Evolutionary conservation across 2,329 filamentous ascomycete genomes (phyloP).

Genomic region (Falciphora oryzae): DNA sequence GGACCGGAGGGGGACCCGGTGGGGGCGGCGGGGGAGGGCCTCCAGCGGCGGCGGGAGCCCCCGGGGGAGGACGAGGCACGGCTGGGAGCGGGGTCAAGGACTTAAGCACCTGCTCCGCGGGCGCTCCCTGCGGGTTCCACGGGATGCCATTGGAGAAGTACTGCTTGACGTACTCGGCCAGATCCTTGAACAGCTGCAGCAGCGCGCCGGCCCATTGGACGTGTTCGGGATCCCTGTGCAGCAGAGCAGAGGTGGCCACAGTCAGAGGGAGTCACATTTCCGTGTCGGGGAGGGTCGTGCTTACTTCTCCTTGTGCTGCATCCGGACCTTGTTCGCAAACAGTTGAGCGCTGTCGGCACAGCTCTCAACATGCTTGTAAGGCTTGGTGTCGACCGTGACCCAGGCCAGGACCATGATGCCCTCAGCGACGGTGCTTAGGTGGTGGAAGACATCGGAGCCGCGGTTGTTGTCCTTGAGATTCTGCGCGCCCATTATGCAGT

Average conservation of each 20-base stretch:
- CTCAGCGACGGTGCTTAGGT: conserved; percentile 82
- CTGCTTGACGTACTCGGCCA: conserved; percentile 78
- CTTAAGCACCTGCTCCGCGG: conserved; percentile 61
- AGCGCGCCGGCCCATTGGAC: conserved; percentile 90
- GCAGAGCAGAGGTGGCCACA: neutral
- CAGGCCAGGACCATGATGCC: conserved; percentile 86
- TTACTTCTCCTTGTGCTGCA: conserved; percentile 73
- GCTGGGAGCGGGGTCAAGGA: conserved; percentile 46
- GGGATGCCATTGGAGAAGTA: conserved; percentile 72
- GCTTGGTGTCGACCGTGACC: conserved; percentile 79
- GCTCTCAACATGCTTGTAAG: conserved; percentile 79
- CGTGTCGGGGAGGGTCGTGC: conserved; percentile 9
- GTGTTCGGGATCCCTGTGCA: conserved; percentile 66
- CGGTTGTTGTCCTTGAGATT: conserved; percentile 80
- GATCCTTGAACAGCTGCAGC: conserved; percentile 80
- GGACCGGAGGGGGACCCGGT: conserved; percentile 61
- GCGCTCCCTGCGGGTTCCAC: conserved; percentile 77
- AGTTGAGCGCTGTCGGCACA: conserved; percentile 81
- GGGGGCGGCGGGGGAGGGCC: conserved; percentile 58
- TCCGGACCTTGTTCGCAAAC: conserved; percentile 90
- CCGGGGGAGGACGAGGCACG: conserved; percentile 42
- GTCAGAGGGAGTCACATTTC: neutral
- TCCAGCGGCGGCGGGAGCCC: conserved; percentile 40
- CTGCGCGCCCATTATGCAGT: conserved; percentile 70
- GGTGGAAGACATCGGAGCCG: conserved; percentile 67